These are phyloP conservation scores for Lithospermum erythrorhizon DNA, from an alignment of 257 asterid species.

Conservation along the genomic window DNA sequence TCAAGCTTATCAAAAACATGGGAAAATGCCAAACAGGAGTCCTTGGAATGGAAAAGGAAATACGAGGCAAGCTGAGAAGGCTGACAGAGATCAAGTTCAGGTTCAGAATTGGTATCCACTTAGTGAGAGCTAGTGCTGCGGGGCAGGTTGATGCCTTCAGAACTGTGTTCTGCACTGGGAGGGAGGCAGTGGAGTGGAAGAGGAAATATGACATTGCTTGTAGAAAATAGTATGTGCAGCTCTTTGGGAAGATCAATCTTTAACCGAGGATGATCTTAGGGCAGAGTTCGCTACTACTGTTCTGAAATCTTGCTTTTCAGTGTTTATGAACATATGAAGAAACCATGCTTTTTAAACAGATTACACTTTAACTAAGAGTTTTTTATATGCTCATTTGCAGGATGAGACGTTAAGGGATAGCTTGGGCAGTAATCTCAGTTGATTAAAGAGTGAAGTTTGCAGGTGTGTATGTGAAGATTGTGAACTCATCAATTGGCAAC, in stretches of 20 bases:
- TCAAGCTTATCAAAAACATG: constrained; percentile 53
- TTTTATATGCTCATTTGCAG: constrained; percentile 18
- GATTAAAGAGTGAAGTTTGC: no score
- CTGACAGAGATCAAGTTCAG: constrained; percentile 63
- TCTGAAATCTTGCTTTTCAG: no score
- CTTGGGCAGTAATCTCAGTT: no score
- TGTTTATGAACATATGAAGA: no score
- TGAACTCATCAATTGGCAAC: no score
- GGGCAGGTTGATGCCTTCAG: constrained; percentile 88
- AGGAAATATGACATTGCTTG: constrained; percentile 78
- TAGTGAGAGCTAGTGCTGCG: constrained; percentile 88
- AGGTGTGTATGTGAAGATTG: no score
- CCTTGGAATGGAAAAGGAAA: constrained; percentile 80
- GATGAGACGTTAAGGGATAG: constrained; percentile 73
- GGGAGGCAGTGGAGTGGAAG: constrained; percentile 97
- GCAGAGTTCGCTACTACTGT: constrained; percentile 53
- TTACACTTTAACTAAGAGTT: no score
- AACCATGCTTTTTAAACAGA: no score
- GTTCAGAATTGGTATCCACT: constrained; percentile 64
- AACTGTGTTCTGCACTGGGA: constrained; percentile 82
- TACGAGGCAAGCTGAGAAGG: constrained; percentile 57
- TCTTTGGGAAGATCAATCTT: no score
- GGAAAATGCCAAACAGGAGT: constrained; percentile 57
- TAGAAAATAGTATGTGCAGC: no score
- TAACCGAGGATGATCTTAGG: constrained; percentile 82